Conservation (phyloP, 176 grass and related monocot genomes). For the Aegilops umbellulata region DNA sequence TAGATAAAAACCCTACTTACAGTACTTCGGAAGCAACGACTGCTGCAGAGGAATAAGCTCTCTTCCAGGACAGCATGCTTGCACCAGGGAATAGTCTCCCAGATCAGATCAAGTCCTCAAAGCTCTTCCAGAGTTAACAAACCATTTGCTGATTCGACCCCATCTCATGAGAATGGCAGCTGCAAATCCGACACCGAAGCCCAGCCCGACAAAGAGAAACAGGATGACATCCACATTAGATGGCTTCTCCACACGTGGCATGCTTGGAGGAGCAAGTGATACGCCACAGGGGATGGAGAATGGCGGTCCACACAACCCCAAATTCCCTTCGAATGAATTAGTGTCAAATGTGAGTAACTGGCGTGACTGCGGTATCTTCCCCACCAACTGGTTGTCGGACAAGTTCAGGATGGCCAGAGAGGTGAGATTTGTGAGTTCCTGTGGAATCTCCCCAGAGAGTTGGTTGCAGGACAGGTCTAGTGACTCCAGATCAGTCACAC, state of each 20-base stretch:
- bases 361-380: not conserved
- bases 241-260: not conserved
- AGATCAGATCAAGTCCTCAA: not conserved
- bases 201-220: not conserved
- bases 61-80: too few relatives aligned
- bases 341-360: not conserved
- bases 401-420: slow-evolving; percentile 25
- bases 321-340: not conserved
- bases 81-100: not conserved
- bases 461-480: slow-evolving; percentile 10
- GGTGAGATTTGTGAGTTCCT: slow-evolving; percentile 21
- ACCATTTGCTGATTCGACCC: not conserved
- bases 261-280: not conserved
- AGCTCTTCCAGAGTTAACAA: not conserved
- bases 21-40: too few relatives aligned
- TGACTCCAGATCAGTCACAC: slow-evolving; percentile 8
- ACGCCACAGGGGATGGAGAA: not conserved
- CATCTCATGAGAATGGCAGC: not conserved
- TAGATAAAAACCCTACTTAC: too few relatives aligned
- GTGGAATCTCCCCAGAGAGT: not conserved
- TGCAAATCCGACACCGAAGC: not conserved
- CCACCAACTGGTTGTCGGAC: slow-evolving; percentile 29
- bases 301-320: not conserved
- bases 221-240: not conserved
- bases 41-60: too few relatives aligned